Base-by-base conservation (phyloP, 164 flowering plant species). In the Amborella trichopoda region DNA sequence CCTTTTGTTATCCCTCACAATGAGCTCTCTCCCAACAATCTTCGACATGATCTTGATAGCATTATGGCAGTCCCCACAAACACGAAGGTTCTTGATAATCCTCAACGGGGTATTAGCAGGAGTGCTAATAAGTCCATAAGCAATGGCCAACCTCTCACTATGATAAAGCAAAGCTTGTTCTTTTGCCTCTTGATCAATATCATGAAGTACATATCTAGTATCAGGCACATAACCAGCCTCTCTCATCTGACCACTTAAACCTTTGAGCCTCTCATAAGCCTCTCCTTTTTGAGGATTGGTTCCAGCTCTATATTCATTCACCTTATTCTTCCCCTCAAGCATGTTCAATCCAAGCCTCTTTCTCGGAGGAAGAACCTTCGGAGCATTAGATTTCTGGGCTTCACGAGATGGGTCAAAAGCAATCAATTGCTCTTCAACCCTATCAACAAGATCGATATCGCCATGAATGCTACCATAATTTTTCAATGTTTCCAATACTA, bases 111-210 rank as follows among this genome's bases (percentile, higher is more conserved):
- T 73, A 48, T 86, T 69, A 0, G 95, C 74, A 9, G 95, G 93
- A 44, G 95, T 86, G 44, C 89, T 80, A 39, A 86, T 86, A 25
- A 86, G 59, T 13, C 93, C 95, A 56, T 78, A 86, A 0, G 95
- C 95, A 39, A 86, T 86, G 17, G 95, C 95, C 55, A 86, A 49
- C 10, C 95, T 59, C 56, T 86, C 95, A 46, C 93, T 86, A 58
- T 86, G 95, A 53, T 86, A 78, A 5, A 80, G 75, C 69, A 86
- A 57, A 2, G 95, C 93, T 53, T 86, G 93, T 64, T 83, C 95
- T 53, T 86, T 83, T 2, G 93, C 95, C 64, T 85, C 95, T 57
- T 85, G 93, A 67, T 85, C 95, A 52, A 85, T 85, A 52, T 85
- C 95, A 50, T 85, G 95, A 50, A 85, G 93, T 24, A 85, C 95